phyloP scores from a whole-genome alignment of 2,329 filamentous ascomycete species.

The Xylaria hypoxylon region DNA sequence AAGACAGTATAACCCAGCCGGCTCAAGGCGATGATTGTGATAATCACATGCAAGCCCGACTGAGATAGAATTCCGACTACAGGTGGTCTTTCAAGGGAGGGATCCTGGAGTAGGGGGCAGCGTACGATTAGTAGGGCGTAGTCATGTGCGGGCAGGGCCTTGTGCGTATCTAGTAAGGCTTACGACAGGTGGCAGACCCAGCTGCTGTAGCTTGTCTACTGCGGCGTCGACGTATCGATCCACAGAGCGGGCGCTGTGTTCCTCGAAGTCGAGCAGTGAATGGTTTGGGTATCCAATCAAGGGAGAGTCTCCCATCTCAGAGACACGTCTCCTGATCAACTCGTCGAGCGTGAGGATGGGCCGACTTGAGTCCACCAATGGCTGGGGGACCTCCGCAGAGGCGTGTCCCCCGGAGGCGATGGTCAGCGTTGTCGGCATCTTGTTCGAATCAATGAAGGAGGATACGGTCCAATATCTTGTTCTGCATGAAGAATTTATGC shows the following conservation, averaged over 20 bases:
- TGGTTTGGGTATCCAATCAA: slow-evolving; percentile 32
- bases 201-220: slow-evolving; percentile 29
- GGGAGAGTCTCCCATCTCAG: slow-evolving; percentile 29
- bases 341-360: slow-evolving; percentile 28
- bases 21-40: slow-evolving; percentile 57
- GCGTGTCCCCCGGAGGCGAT: slow-evolving; percentile 2
- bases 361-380: slow-evolving; percentile 21
- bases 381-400: slow-evolving; percentile 10
- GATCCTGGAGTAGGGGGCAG: slow-evolving; percentile 10
- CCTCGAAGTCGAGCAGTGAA: slow-evolving; percentile 28
- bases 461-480: neutral
- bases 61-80: slow-evolving; percentile 30
- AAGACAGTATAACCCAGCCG: slow-evolving; percentile 57
- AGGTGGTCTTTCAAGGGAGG: slow-evolving; percentile 13
- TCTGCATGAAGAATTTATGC: slow-evolving; percentile 25
- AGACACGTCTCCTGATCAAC: slow-evolving; percentile 24
- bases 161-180: slow-evolving; percentile 4
- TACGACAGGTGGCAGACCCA: slow-evolving; percentile 27
- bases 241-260: slow-evolving; percentile 28
- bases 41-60: slow-evolving; percentile 52
- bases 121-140: slow-evolving; percentile 11
- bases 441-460: neutral
- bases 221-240: slow-evolving; percentile 27
- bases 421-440: slow-evolving; percentile 23
- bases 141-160: neutral